These are phyloP conservation scores for Gautieria morchelliformis DNA, from an alignment of 768 basidiomycete genomes.

Conservation along the genomic window DNA sequence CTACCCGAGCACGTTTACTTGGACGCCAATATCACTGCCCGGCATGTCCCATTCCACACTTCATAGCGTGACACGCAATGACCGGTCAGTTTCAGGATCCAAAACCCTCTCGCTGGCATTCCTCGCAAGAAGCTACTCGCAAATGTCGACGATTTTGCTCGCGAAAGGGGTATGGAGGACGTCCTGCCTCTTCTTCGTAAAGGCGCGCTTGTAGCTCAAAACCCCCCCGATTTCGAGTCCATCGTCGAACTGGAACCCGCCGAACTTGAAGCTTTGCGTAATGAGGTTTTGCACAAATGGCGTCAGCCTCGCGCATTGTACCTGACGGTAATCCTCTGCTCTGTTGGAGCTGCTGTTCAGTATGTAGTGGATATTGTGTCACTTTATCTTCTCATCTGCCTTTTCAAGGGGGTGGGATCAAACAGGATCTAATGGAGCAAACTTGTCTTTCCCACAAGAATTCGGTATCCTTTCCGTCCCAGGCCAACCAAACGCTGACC, in stretches of 20 bases:
- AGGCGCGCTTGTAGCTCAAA: constrained; percentile 20
- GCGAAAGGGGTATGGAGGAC: constrained; percentile 14
- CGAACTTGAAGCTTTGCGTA: constrained; percentile 18
- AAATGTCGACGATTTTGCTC: constrained; percentile 13
- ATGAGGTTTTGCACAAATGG: constrained; percentile 18
- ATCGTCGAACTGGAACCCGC: constrained; percentile 17
- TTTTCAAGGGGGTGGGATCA: constrained; percentile 45
- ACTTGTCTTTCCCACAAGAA: constrained; percentile 45
- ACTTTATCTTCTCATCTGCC: neutral
- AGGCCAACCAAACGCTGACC: constrained; percentile 21
- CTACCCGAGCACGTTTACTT: neutral
- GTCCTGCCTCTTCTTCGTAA: constrained; percentile 14
- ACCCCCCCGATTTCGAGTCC: constrained; percentile 24
- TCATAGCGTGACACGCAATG: neutral
- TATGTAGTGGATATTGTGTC: constrained; percentile 5
- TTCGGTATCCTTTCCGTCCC: constrained; percentile 31
- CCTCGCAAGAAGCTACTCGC: constrained; percentile 12
- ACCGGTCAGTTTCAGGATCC: constrained; percentile 4
- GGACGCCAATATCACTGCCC: neutral
- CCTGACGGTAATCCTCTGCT: constrained; percentile 16
- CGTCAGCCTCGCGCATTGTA: constrained; percentile 17
- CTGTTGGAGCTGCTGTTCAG: constrained; percentile 19
- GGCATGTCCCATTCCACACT: neutral
- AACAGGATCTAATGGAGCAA: constrained; percentile 55
- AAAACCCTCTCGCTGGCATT: constrained; percentile 19